A percentile compares a stretch with the other conserved stretches of the same genome.
Conservation (phyloP, 208 protist genomes). For the Trypanosoma platydactyli region DNA sequence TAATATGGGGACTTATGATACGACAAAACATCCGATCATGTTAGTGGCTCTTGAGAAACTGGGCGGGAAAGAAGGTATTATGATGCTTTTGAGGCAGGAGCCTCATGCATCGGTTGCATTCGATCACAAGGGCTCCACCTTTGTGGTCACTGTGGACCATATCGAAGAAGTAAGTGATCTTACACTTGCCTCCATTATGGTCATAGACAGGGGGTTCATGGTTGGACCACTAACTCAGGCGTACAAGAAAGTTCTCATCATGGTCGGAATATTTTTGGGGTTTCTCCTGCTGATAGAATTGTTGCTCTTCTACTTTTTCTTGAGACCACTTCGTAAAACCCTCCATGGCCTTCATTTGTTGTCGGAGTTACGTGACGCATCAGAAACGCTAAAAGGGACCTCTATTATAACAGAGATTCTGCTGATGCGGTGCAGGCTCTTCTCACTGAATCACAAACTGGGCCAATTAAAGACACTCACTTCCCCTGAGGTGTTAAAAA, state of each 20-base stretch:
- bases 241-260: slow-evolving; percentile 7
- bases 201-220: neutral
- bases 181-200: neutral
- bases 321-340: slow-evolving; percentile 40
- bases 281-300: slow-evolving; percentile 22
- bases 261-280: slow-evolving; percentile 3
- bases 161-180: neutral
- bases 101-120: slow-evolving; percentile 21
- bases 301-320: slow-evolving; percentile 39
- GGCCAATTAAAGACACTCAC: slow-evolving; percentile 62
- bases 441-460: slow-evolving; percentile 46
- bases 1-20: slow-evolving; percentile 15
- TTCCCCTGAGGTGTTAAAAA: slow-evolving; percentile 41
- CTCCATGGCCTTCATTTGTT: slow-evolving; percentile 35
- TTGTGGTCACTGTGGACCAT: slow-evolving; percentile 10
- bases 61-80: slow-evolving; percentile 27
- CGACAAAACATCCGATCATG: slow-evolving; percentile 31
- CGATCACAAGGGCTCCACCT: slow-evolving; percentile 6
- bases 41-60: slow-evolving; percentile 21
- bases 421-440: slow-evolving; percentile 52
- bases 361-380: slow-evolving; percentile 44
- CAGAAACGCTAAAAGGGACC: slow-evolving; percentile 22
- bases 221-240: neutral
- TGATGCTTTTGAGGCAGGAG: slow-evolving; percentile 3
- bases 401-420: slow-evolving; percentile 42